Base-by-base conservation (phyloP, 1,284 basidiomycete genomes). In the Trichosporon faecale region DNA sequence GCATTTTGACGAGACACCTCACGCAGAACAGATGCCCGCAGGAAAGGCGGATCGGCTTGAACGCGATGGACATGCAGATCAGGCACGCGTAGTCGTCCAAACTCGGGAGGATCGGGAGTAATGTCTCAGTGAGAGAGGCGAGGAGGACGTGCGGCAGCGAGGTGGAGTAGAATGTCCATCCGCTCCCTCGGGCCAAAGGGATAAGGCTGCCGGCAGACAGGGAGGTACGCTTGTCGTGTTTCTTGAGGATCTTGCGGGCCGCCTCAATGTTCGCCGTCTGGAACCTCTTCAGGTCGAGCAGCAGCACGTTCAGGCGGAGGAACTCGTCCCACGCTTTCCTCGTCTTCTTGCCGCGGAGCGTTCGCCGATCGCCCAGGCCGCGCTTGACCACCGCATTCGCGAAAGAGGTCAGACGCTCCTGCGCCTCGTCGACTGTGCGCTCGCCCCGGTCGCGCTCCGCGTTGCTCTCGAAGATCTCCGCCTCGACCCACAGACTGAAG, bases 1-100 rank as follows among this genome's bases (percentile, higher is more conserved):
- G 95, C 89, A 98, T 91, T 85, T 98, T 97, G 64, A 94, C 93
- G 18, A 98, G 85, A 81, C 95, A 97, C 65, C 91, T 84, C 9
- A 94, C 92, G 76, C 95, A 98, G 82, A 97, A 97, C n/a, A 96
- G 84, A 81, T 98, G 95, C 0, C 90, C 87, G 76, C 95, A 98
- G 29, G 84, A 83, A 3, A 98, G 86, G 3, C 94, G 86, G 68
- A 98, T 93, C 0, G 93, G 93, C 81, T 93, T 94, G 86, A 94
- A 94, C 6, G 93, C 93, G 73, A 95, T 89, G 68, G 86, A 88
- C 1, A 89, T 91, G 82, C 93, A 94, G 70, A 94, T 94, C 40
- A 83, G 73, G 71, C 87, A 88, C 60, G 85, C 84, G 76, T 87
- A 87, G 76, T 88, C 88, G 77, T 97, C 94, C 16, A 97, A 85